Evolutionary conservation across 2,329 filamentous ascomycete species (phyloP).

Genomic region (Mycosphaerella sp.): DNA sequence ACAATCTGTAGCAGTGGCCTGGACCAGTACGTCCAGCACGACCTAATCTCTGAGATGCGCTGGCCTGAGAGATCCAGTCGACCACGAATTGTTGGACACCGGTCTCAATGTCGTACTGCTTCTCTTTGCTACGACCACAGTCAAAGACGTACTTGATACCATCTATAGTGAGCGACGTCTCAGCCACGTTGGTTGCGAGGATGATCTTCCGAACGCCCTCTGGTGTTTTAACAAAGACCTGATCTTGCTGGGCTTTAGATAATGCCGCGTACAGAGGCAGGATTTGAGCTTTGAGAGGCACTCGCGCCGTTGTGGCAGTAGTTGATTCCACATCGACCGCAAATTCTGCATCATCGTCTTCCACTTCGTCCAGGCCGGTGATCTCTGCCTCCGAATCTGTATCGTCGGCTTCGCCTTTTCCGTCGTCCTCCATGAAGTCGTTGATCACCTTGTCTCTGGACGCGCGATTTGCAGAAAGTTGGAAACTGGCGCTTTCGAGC

Average conservation of each 20-base stretch:
- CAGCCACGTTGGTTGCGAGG: constrained; percentile 90
- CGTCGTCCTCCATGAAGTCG: constrained; percentile 26
- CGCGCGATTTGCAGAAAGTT: constrained; percentile 7
- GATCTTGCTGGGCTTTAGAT: constrained; percentile 82
- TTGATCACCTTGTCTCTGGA: constrained; percentile 20
- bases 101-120: constrained; percentile 77
- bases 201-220: constrained; percentile 80
- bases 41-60: constrained; percentile 82
- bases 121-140: constrained; percentile 85
- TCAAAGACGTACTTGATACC: constrained; percentile 95
- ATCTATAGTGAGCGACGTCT: constrained; percentile 94
- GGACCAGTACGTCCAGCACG: constrained; percentile 93
- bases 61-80: constrained; percentile 96
- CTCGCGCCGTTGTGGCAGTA: constrained; percentile 41
- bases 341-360: constrained; percentile 49
- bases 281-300: constrained; percentile 69
- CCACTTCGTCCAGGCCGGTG: constrained; percentile 51
- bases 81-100: constrained; percentile 95
- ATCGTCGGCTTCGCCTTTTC: constrained; percentile 42
- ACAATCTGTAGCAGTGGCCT: constrained; percentile 90
- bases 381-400: constrained; percentile 57
- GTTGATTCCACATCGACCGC: constrained; percentile 40
- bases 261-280: constrained; percentile 91
- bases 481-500: constrained; percentile 38
- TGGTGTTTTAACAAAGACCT: constrained; percentile 75